These are phyloP conservation scores for Musa troglodytarum DNA, from an alignment of 176 grass and related monocot genomes.

Conservation along the genomic window DNA sequence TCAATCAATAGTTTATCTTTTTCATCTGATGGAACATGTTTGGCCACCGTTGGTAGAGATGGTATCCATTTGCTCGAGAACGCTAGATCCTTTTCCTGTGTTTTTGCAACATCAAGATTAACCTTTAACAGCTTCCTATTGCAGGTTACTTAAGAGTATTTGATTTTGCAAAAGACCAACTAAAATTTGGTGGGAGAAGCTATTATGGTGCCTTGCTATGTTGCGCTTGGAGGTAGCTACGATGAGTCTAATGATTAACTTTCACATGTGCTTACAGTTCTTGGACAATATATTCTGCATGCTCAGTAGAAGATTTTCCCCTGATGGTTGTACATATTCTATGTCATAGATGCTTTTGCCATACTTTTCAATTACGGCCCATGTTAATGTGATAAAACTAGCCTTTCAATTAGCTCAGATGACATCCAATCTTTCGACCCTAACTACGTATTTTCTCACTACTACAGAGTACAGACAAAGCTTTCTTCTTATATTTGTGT, in stretches of 20 bases:
- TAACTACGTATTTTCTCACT: too few relatives aligned
- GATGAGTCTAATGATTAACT: not conserved
- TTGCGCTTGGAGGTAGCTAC: slow-evolving; percentile 14
- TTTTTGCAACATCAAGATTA: not conserved
- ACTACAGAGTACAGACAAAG: not conserved
- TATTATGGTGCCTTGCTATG: slow-evolving; percentile 25
- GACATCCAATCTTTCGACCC: too few relatives aligned
- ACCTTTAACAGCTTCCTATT: not conserved
- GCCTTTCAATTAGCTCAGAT: too few relatives aligned
- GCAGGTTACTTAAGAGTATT: slow-evolving; percentile 19
- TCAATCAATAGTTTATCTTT: slow-evolving; percentile 85
- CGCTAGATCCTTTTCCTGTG: not conserved
- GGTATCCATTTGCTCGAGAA: slow-evolving; percentile 47
- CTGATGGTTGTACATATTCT: too few relatives aligned
- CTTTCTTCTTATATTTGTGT: not conserved
- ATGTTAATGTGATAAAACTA: too few relatives aligned
- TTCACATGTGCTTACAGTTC: not conserved
- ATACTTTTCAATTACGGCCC: too few relatives aligned
- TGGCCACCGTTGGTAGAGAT: slow-evolving; percentile 87
- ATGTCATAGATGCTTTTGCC: too few relatives aligned
- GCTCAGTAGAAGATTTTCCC: too few relatives aligned
- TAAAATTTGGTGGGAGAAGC: slow-evolving; percentile 19
- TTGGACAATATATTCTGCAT: not conserved
- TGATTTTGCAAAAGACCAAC: slow-evolving; percentile 15
- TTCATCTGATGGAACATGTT: slow-evolving; percentile 66